A percentile compares a stretch with the other conserved stretches of the same genome.
Conservation (phyloP, 345 rosid species). For the Turritis glabra region DNA sequence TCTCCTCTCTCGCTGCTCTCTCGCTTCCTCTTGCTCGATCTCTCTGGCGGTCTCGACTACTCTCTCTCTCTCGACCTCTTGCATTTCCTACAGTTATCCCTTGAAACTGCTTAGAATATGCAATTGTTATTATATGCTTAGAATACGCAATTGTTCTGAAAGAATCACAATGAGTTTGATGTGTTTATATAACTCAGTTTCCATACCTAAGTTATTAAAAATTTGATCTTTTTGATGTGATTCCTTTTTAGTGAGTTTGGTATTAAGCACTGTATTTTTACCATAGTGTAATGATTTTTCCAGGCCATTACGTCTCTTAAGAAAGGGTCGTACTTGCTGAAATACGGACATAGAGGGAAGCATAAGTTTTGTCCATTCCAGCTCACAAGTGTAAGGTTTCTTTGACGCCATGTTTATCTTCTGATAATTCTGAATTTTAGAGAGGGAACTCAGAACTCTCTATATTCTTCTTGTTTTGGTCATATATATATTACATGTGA, state of each 20-base stretch:
- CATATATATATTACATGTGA: neutral
- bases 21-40: too few relatives aligned
- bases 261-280: neutral
- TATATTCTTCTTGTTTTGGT: constrained; percentile 5
- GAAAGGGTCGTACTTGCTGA: constrained; percentile 80
- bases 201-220: neutral
- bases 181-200: neutral
- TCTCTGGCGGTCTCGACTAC: too few relatives aligned
- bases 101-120: too few relatives aligned
- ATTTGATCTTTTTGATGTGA: neutral
- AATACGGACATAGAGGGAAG: constrained; percentile 88
- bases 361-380: constrained; percentile 89
- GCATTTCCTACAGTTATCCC: too few relatives aligned
- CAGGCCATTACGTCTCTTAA: constrained; percentile 84
- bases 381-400: constrained; percentile 64
- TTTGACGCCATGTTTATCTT: neutral
- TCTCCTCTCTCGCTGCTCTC: too few relatives aligned
- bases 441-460: constrained; percentile 1
- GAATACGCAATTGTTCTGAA: neutral
- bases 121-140: neutral
- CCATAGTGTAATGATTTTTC: neutral
- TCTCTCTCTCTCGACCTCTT: too few relatives aligned
- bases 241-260: neutral
- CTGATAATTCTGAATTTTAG: neutral
- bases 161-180: neutral